phyloP scores from a whole-genome alignment of 2,329 filamentous ascomycete genomes.

The Neopestalotiopsis sp. region DNA sequence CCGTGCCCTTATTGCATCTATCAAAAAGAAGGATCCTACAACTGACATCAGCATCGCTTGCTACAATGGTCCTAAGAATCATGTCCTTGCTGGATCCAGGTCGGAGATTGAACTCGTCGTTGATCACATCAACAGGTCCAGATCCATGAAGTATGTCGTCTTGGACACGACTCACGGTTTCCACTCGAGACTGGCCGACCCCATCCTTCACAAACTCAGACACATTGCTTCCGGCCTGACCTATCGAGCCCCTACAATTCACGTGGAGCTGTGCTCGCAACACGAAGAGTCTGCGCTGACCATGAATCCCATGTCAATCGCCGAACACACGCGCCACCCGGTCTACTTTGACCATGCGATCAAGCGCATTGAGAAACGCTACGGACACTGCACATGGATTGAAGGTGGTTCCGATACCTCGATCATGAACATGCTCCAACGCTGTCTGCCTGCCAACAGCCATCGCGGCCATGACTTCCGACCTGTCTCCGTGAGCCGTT shows the following conservation, averaged over 20 bases:
- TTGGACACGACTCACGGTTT: slow-evolving; percentile 24
- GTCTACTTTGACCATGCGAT: slow-evolving; percentile 26
- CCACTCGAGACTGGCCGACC: slow-evolving; percentile 35
- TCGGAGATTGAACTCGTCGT: slow-evolving; percentile 30
- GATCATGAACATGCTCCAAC: slow-evolving; percentile 22
- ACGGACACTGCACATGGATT: slow-evolving; percentile 21
- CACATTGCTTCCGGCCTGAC: slow-evolving; percentile 25
- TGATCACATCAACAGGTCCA: slow-evolving; percentile 23
- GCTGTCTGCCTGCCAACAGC: slow-evolving; percentile 14
- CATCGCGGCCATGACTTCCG: background rate
- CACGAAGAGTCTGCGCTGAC: slow-evolving; percentile 13
- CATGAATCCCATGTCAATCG: slow-evolving; percentile 19
- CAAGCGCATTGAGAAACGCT: slow-evolving; percentile 16
- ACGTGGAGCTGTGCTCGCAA: slow-evolving; percentile 30
- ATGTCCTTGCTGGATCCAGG: slow-evolving; percentile 37
- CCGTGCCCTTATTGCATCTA: slow-evolving; percentile 27
- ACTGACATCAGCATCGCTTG: slow-evolving; percentile 46
- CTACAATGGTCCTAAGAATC: slow-evolving; percentile 43
- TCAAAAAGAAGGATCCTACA: slow-evolving; percentile 14
- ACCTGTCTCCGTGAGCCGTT: slow-evolving; percentile 13
- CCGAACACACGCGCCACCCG: slow-evolving; percentile 23
- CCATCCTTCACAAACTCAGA: slow-evolving; percentile 34
- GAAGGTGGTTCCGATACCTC: slow-evolving; percentile 26
- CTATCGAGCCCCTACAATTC: slow-evolving; percentile 30
- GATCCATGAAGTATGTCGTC: slow-evolving; percentile 32